These are phyloP conservation scores for Chalciporus sp. DNA, from an alignment of 1,284 basidiomycete species.

Conservation along the genomic window DNA sequence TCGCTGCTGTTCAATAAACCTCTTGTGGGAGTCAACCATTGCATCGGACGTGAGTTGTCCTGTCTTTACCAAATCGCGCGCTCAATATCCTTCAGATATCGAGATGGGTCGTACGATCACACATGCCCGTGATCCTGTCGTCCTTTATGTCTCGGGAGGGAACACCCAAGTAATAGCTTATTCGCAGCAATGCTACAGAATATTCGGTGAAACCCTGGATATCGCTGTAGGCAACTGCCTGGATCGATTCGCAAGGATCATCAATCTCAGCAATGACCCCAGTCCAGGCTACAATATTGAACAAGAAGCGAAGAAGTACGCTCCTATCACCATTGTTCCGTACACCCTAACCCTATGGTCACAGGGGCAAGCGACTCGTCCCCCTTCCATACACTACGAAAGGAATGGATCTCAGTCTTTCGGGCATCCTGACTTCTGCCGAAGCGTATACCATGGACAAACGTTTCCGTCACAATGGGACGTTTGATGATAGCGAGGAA, in stretches of 20 bases:
- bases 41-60: slow-evolving; percentile 83
- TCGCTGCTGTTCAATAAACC: slow-evolving; percentile 90
- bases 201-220: slow-evolving; percentile 98
- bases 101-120: slow-evolving; percentile 99
- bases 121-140: slow-evolving; percentile 92
- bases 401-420: slow-evolving; percentile 97
- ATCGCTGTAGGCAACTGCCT: slow-evolving; percentile 99
- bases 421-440: slow-evolving; percentile 87
- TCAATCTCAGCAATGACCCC: slow-evolving; percentile 94
- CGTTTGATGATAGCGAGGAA: slow-evolving; percentile 42
- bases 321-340: background rate
- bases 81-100: slow-evolving; percentile 66
- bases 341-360: background rate
- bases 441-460: slow-evolving; percentile 89
- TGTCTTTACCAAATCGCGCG: background rate
- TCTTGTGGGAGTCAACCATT: slow-evolving; percentile 97
- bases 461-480: slow-evolving; percentile 57
- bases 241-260: slow-evolving; percentile 96
- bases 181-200: slow-evolving; percentile 94
- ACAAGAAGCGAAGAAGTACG: slow-evolving; percentile 87
- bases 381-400: slow-evolving; percentile 95
- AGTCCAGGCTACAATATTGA: slow-evolving; percentile 99
- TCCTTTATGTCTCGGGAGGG: slow-evolving; percentile 97
- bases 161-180: slow-evolving; percentile 99
- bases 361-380: slow-evolving; percentile 74